Evolutionary conservation across 2,329 filamentous ascomycete species (phyloP), one percentile per base, ranked within the genome.

Genomic region (Cylindrodendrum hubeiense): DNA sequence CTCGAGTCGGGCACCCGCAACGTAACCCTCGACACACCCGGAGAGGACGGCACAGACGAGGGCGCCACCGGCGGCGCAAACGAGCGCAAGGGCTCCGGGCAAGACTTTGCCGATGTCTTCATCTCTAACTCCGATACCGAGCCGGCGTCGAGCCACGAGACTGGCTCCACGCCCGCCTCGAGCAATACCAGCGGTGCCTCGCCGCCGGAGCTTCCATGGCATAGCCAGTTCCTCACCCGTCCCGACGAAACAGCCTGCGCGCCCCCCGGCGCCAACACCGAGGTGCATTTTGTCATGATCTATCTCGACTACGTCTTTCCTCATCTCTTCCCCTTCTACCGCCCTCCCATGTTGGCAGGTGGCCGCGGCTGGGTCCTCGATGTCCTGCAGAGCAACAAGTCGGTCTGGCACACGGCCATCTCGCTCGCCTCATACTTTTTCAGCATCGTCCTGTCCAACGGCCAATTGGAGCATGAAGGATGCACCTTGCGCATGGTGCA

Each of bases 301-400:
- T 91, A 90, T 72, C 80, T 90, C 49, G 89, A 91, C 74, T 85
- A 87, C 67, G 81, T 90, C 21, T 85, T 90, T 66, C 88, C 89
- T 2, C 87, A 89, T 68, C 77, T 90, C 1, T 90, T 88, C 71
- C 89, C 89, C 3, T 87, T 90, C 73, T 91, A 90, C 75, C 83
- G 83, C 3, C 89, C 89, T 1, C 80, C 81, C 3, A 73, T 89
- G 6, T 79, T 87, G 4, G 80, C 86, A 60, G 85, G 87, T n/a
- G 89, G 88, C 15, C 83, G 86, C 52, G 84, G 85, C 26, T 91
- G 89, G 89, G 80, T 91, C 28, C 78, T 91, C 37, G 83, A 86
- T 30, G 79, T 88, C 44, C 79, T 90, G 10, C 82, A 86, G 60
- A 84, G 82, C 64, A 89, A 88, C 76, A 86, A 85, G 66, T 81